Conservation (phyloP, 2,329 filamentous ascomycete genomes). For the Hypoxylon sp. region DNA sequence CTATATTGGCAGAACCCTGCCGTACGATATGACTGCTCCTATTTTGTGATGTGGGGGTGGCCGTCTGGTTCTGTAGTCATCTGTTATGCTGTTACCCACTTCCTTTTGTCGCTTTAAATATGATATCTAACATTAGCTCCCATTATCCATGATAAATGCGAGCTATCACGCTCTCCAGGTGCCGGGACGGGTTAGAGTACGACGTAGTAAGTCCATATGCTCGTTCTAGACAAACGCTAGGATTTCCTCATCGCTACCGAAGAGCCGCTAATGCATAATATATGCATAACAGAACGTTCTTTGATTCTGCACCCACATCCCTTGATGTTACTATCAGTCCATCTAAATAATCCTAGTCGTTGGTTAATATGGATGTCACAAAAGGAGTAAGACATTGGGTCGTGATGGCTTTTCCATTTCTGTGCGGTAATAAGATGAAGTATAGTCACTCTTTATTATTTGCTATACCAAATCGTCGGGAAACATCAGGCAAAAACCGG, state of each 20-base stretch:
- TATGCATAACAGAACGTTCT: constrained; percentile 23
- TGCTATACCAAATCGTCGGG: constrained; percentile 29
- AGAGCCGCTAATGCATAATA: constrained; percentile 31
- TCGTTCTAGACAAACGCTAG: constrained; percentile 9
- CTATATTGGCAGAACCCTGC: constrained; percentile 10
- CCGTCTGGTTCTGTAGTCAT: constrained; percentile 1
- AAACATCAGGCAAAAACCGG: constrained; percentile 6
- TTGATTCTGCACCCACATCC: background rate
- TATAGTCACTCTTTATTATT: constrained; percentile 7
- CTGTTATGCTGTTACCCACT: constrained; percentile 1
- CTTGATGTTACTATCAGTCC: constrained; percentile 33
- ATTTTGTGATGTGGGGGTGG: constrained; percentile 19
- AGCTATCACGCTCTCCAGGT: background rate
- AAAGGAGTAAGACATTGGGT: background rate
- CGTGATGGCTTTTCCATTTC: background rate
- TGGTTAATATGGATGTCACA: constrained; percentile 21
- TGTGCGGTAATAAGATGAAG: constrained; percentile 6
- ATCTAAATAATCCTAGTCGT: constrained; percentile 23
- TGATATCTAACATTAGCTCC: background rate
- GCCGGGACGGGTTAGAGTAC: background rate
- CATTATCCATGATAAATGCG: background rate
- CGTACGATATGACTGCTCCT: constrained; percentile 15
- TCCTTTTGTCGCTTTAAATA: background rate
- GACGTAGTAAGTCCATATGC: constrained; percentile 4
- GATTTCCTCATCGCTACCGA: constrained; percentile 24